These are phyloP conservation scores for Penicillium coffeae DNA, from an alignment of 495 filamentous ascomycete genomes.

Conservation along the genomic window DNA sequence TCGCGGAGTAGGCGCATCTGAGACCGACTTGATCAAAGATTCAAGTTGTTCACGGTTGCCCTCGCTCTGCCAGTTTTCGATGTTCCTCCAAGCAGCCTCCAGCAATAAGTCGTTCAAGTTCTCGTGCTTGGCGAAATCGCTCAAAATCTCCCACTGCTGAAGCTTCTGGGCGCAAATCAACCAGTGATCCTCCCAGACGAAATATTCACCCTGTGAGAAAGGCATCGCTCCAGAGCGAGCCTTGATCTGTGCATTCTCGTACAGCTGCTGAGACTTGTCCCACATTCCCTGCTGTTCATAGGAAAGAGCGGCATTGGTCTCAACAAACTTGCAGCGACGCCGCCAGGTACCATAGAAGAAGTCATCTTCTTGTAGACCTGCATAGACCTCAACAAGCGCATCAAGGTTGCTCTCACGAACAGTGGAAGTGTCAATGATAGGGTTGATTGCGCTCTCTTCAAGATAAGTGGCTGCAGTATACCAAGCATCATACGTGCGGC, in stretches of 20 bases:
- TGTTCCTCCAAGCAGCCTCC: conserved; percentile 89
- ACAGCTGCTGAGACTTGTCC: conserved; percentile 95
- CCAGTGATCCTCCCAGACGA: conserved; percentile 99
- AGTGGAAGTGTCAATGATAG: conserved; percentile 74
- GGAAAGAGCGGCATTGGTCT: conserved; percentile 93
- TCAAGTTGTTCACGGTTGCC: conserved; percentile 86
- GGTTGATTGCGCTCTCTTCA: conserved; percentile 78
- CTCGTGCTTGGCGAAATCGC: conserved; percentile 98
- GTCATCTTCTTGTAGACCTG: conserved; percentile 86
- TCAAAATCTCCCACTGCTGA: conserved; percentile 96
- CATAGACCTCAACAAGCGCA: conserved; percentile 86
- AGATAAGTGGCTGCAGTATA: conserved; percentile 82
- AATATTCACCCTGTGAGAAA: conserved; percentile 95
- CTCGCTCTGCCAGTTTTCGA: conserved; percentile 84
- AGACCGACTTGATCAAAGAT: conserved; percentile 87
- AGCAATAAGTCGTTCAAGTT: conserved; percentile 97
- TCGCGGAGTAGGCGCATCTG: conserved; percentile 92
- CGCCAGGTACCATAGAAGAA: conserved; percentile 98
- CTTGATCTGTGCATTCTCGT: conserved; percentile 95
- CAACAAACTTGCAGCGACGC: conserved; percentile 87
- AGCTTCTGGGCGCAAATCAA: conserved; percentile 94
- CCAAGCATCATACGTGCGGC: conserved; percentile 90
- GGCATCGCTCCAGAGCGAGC: conserved; percentile 88
- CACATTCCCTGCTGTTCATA: conserved; percentile 99
- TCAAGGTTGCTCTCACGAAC: conserved; percentile 93